These are phyloP conservation scores for Wickerhamomyces sp. DNA, from an alignment of 1,139 yeast genomes.

Conservation along the genomic window DNA sequence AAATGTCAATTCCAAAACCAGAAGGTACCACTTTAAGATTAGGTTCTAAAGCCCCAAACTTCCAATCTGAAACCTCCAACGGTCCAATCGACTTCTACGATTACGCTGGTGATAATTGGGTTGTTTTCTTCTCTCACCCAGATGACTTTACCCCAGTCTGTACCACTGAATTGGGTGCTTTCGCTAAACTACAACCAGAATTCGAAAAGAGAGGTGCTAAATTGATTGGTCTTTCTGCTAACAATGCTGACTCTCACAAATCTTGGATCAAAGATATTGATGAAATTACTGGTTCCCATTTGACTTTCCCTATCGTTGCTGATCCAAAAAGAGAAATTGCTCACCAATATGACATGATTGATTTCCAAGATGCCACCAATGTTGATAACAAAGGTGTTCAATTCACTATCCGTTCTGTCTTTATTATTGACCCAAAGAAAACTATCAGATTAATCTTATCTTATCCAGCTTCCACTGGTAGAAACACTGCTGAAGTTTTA, in stretches of 20 bases:
- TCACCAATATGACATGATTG: slow-evolving; percentile 71
- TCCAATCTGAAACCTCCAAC: slow-evolving; percentile 65
- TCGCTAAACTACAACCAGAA: slow-evolving; percentile 79
- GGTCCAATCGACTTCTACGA: slow-evolving; percentile 77
- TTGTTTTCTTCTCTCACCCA: slow-evolving; percentile 78
- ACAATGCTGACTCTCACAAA: slow-evolving; percentile 63
- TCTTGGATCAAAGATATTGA: slow-evolving; percentile 84
- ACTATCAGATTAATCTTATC: slow-evolving; percentile 67
- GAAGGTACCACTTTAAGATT: slow-evolving; percentile 32
- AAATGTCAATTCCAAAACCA: slow-evolving; percentile 25
- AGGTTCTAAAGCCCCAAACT: slow-evolving; percentile 79
- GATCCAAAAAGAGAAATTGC: slow-evolving; percentile 72
- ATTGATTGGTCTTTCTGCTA: slow-evolving; percentile 76
- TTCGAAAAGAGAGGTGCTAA: slow-evolving; percentile 73
- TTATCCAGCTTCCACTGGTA: slow-evolving; percentile 83
- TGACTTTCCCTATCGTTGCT: slow-evolving; percentile 76
- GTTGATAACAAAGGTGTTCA: slow-evolving; percentile 56
- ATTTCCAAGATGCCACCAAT: slow-evolving; percentile 58
- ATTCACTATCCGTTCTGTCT: slow-evolving; percentile 76
- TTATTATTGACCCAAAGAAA: slow-evolving; percentile 76
- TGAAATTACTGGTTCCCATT: slow-evolving; percentile 63
- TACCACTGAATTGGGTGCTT: slow-evolving; percentile 87
- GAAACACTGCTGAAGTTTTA: slow-evolving; percentile 84
- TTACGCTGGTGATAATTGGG: slow-evolving; percentile 73
- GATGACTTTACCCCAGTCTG: slow-evolving; percentile 89